A percentile compares a stretch with the other conserved stretches of the same genome.
phyloP scores from a whole-genome alignment of 2,329 filamentous ascomycete genomes.

The Xylaria sp. region DNA sequence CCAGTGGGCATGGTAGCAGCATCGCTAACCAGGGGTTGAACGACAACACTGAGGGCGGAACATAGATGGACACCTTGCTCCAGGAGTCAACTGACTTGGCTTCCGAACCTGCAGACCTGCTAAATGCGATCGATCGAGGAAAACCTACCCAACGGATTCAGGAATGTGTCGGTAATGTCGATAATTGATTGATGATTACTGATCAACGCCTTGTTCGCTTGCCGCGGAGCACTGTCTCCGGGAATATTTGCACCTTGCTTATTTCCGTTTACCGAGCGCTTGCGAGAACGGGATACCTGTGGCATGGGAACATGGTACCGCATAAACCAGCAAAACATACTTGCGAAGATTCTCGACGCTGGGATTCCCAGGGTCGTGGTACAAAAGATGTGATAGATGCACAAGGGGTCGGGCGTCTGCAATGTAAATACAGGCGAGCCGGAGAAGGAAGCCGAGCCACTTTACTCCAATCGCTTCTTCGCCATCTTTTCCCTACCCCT shows the following conservation, averaged over 20 bases:
- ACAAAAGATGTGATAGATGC: conserved; percentile 6
- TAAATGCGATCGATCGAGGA: background rate
- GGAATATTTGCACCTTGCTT: background rate
- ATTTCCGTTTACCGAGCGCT: conserved; percentile 5
- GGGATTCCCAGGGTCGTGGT: background rate
- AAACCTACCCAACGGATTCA: background rate
- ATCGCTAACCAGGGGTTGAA: background rate
- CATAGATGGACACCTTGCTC: background rate
- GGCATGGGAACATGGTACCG: conserved; percentile 4
- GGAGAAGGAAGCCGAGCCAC: background rate
- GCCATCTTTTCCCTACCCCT: background rate
- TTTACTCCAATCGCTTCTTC: conserved; percentile 6
- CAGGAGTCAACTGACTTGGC: background rate
- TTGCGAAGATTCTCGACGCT: background rate
- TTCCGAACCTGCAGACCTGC: background rate
- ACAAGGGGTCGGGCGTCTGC: background rate
- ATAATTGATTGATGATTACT: conserved; percentile 21
- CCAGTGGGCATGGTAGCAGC: background rate
- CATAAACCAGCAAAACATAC: background rate
- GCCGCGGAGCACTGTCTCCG: background rate
- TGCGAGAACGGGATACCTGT: background rate
- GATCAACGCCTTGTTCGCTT: conserved; percentile 15
- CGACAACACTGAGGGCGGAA: background rate
- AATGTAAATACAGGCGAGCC: conserved; percentile 1
- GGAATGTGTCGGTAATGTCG: background rate